Evolutionary conservation across 2,329 filamentous ascomycete genomes (phyloP).

Genomic region (Alternaria novae-zelandiae): DNA sequence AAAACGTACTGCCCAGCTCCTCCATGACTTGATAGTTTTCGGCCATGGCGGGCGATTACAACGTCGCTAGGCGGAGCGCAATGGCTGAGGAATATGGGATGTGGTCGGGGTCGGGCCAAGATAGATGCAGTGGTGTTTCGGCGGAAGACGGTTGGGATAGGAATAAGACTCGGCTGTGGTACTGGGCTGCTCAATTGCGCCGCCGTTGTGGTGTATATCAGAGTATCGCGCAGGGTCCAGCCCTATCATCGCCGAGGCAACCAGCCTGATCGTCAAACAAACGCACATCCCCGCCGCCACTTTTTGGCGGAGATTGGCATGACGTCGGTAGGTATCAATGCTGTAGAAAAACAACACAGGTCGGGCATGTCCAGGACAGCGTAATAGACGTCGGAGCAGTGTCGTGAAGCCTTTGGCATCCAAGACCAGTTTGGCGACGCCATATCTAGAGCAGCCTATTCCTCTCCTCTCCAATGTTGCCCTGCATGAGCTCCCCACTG

Average conservation of each 20-base stretch:
- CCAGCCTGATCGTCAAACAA: slow-evolving; percentile 31
- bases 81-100: slow-evolving; percentile 21
- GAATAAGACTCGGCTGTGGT: slow-evolving; percentile 32
- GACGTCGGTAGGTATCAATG: slow-evolving; percentile 6
- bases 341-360: slow-evolving; percentile 4
- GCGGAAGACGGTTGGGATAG: slow-evolving; percentile 28
- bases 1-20: slow-evolving; percentile 85
- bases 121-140: slow-evolving; percentile 32
- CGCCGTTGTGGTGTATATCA: slow-evolving; percentile 23
- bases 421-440: not conserved
- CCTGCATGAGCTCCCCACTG: slow-evolving; percentile 19
- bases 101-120: slow-evolving; percentile 28
- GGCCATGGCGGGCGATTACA: slow-evolving; percentile 64
- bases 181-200: slow-evolving; percentile 11
- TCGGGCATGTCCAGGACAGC: not conserved
- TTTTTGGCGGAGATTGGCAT: slow-evolving; percentile 13
- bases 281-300: slow-evolving; percentile 26
- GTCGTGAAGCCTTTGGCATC: not conserved
- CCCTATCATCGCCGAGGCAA: slow-evolving; percentile 34
- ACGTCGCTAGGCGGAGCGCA: slow-evolving; percentile 24
- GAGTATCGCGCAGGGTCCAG: slow-evolving; percentile 20
- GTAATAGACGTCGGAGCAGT: not conserved
- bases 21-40: slow-evolving; percentile 93
- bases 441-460: slow-evolving; percentile 14
- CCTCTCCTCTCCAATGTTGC: slow-evolving; percentile 1